phyloP scores from a whole-genome alignment of 2,329 filamentous ascomycete species.

The Penicillium oxalicum region DNA sequence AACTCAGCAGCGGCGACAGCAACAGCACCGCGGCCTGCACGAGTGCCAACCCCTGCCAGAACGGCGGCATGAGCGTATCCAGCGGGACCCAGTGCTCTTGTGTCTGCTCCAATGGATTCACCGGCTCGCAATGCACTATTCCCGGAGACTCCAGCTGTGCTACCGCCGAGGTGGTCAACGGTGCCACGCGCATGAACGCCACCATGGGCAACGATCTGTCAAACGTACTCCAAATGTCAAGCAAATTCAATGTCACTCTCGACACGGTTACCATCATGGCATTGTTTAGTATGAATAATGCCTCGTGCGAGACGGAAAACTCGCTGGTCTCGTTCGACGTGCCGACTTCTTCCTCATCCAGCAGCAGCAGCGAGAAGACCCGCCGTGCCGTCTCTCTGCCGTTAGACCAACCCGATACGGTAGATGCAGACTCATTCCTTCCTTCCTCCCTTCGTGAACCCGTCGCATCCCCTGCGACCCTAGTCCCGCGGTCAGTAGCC shows the following conservation, averaged over 20 bases:
- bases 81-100: constrained; percentile 68
- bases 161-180: constrained; percentile 42
- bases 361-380: constrained; percentile 20
- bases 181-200: constrained; percentile 51
- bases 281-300: constrained; percentile 65
- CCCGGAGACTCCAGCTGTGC: constrained; percentile 50
- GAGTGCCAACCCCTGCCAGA: constrained; percentile 60
- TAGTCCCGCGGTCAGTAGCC: constrained; percentile 23
- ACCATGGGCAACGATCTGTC: constrained; percentile 78
- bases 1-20: constrained; percentile 27
- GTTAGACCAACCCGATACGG: constrained; percentile 2
- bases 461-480: constrained; percentile 7
- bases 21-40: constrained; percentile 46
- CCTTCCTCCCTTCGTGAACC: constrained; percentile 3
- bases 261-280: constrained; percentile 63
- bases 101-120: constrained; percentile 84
- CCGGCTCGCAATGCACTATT: constrained; percentile 54
- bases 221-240: constrained; percentile 58
- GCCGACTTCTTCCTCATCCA: background rate
- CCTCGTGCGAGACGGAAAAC: constrained; percentile 81
- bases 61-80: constrained; percentile 73
- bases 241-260: constrained; percentile 71
- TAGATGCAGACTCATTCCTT: background rate
- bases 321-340: constrained; percentile 75
- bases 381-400: constrained; percentile 18